phyloP scores from a whole-genome alignment of 2,329 filamentous ascomycete species.

The Ophiostoma perfectum region DNA sequence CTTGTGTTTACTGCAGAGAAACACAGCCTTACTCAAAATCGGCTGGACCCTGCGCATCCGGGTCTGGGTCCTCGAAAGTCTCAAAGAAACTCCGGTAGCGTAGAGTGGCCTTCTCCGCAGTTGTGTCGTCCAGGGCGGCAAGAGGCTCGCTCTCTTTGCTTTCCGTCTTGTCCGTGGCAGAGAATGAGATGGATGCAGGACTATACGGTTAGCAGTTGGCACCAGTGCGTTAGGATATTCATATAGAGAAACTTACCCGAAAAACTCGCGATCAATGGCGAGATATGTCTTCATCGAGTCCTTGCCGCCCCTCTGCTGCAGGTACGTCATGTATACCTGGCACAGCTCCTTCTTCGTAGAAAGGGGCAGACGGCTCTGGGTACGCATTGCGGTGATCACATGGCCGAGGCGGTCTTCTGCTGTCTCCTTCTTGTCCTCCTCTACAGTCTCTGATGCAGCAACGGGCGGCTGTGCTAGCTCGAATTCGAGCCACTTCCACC shows the following conservation, averaged over 20 bases:
- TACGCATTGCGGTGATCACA: conserved; percentile 69
- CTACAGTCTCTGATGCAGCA: not conserved
- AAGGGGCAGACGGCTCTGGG: conserved; percentile 64
- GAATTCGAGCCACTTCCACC: conserved; percentile 82
- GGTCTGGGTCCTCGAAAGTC: conserved; percentile 43
- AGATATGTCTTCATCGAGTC: conserved; percentile 83
- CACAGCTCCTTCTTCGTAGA: conserved; percentile 68
- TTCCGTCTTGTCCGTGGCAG: conserved; percentile 46
- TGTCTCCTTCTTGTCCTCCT: conserved; percentile 39
- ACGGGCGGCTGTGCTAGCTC: conserved; percentile 69
- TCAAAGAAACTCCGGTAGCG: conserved; percentile 50
- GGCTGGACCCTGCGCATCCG: conserved; percentile 45
- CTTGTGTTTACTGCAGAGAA: not conserved
- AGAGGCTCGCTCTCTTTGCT: conserved; percentile 25
- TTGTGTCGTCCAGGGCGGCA: conserved; percentile 48
- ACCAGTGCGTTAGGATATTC: not conserved
- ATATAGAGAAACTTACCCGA: conserved; percentile 55
- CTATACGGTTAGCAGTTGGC: conserved; percentile 32
- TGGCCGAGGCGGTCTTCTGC: conserved; percentile 65
- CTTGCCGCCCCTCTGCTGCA: conserved; percentile 76
- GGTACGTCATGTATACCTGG: conserved; percentile 72
- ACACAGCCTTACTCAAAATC: conserved; percentile 40
- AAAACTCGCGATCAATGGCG: conserved; percentile 75
- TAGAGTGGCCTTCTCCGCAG: conserved; percentile 47
- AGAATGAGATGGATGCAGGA: conserved; percentile 42